Evolutionary conservation across 1,284 basidiomycete genomes (phyloP).

Genomic region (Rhodotorula sp.): DNA sequence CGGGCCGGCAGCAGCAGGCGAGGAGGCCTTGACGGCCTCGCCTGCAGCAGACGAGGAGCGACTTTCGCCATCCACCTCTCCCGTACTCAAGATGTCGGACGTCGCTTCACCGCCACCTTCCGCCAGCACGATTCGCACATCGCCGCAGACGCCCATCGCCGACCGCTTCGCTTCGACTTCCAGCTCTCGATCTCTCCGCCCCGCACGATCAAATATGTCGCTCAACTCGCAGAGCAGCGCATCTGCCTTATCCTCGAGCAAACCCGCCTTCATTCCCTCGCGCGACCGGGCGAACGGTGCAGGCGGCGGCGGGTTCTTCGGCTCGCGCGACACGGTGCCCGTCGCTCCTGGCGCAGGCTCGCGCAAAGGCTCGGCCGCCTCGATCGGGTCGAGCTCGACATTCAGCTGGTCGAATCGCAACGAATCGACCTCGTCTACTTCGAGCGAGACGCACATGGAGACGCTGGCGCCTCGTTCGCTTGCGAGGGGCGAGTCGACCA

Average conservation of each 20-base stretch:
- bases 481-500: neutral
- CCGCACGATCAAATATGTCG: neutral
- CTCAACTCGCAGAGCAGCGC: neutral
- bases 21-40: too few relatives aligned
- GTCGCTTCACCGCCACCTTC: neutral
- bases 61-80: neutral
- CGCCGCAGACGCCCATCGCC: constrained; percentile 14
- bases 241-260: neutral
- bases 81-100: neutral
- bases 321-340: neutral
- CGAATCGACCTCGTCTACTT: neutral
- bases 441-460: neutral
- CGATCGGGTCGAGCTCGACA: neutral
- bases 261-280: constrained; percentile 7
- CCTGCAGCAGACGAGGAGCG: neutral
- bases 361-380: neutral
- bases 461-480: too few relatives aligned
- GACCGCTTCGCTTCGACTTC: constrained; percentile 14
- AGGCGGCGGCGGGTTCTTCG: constrained; percentile 15
- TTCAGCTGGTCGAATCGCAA: neutral
- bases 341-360: neutral
- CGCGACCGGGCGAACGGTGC: constrained; percentile 14
- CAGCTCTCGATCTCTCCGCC: neutral
- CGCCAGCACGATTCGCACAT: neutral
- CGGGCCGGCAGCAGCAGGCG: neutral